A percentile compares a stretch with the other conserved stretches of the same genome.
Conservation (phyloP, 805 yeast species). For the Ogataea ganodermae region DNA sequence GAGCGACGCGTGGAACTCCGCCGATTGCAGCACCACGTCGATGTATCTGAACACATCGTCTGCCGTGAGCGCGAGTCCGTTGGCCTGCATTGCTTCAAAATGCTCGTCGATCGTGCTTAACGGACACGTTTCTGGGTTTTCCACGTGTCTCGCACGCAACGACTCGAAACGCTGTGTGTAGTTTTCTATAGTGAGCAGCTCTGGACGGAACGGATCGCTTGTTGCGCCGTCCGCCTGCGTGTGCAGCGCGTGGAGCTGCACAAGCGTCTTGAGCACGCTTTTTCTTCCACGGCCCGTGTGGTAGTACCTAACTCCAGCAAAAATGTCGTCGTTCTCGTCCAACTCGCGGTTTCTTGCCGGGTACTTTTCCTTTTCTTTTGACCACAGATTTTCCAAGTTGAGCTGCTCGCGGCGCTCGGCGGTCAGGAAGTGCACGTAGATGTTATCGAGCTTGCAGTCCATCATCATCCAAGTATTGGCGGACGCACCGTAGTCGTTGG, state of each 20-base stretch:
- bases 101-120: constrained; percentile 24
- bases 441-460: constrained; percentile 62
- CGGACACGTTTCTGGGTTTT: constrained; percentile 23
- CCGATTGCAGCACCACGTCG: constrained; percentile 30
- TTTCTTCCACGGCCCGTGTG: constrained; percentile 37
- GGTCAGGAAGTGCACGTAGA: constrained; percentile 74
- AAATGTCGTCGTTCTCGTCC: constrained; percentile 42
- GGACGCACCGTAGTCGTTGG: constrained; percentile 55
- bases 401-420: constrained; percentile 64
- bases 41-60: constrained; percentile 24
- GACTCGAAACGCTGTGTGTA: constrained; percentile 22
- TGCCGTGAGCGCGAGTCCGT: constrained; percentile 28
- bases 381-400: constrained; percentile 72
- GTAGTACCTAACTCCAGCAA: constrained; percentile 45
- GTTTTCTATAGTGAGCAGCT: constrained; percentile 15
- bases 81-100: constrained; percentile 32
- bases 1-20: constrained; percentile 27
- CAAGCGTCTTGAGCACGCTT: not conserved
- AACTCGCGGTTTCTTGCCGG: constrained; percentile 17
- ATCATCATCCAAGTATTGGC: constrained; percentile 84
- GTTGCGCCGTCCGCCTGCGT: not conserved
- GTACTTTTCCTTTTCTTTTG: constrained; percentile 23
- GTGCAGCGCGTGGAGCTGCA: not conserved
- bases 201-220: not conserved
- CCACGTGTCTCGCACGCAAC: constrained; percentile 23